phyloP scores from a whole-genome alignment of 495 filamentous ascomycete genomes.

The Cercophora sp. region DNA sequence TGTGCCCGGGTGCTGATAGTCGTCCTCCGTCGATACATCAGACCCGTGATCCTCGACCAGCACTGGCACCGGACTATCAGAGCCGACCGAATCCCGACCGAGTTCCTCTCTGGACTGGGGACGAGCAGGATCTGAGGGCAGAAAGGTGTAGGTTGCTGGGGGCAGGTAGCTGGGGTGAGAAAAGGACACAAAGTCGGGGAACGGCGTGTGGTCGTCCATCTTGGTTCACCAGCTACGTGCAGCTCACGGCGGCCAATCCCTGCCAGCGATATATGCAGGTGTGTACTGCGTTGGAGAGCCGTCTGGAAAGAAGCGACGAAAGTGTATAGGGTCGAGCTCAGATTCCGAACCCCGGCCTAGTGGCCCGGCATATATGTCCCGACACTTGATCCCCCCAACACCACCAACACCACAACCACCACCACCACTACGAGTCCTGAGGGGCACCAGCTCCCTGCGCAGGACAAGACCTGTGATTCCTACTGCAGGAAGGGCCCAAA shows the following conservation, averaged over 20 bases:
- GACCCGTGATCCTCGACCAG: slow-evolving; percentile 30
- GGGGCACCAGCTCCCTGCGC: neutral
- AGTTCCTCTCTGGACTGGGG: neutral
- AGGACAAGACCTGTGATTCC: neutral
- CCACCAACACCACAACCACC: no score
- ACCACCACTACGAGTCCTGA: no score
- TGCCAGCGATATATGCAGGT: neutral
- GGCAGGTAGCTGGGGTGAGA: neutral
- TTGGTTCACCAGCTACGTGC: neutral
- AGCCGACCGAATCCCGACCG: slow-evolving; percentile 21
- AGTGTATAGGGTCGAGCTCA: neutral
- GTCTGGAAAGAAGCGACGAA: neutral
- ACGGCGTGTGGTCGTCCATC: slow-evolving; percentile 8
- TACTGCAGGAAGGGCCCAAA: slow-evolving; percentile 1
- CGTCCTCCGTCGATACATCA: slow-evolving; percentile 28
- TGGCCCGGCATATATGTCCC: slow-evolving; percentile 11
- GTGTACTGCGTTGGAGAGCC: neutral
- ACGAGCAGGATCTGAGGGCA: slow-evolving; percentile 1
- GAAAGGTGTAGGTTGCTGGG: slow-evolving; percentile 20
- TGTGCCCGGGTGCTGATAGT: slow-evolving; percentile 20
- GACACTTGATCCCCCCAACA: neutral
- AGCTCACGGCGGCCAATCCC: neutral
- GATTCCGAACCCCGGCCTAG: neutral
- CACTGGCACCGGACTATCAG: slow-evolving; percentile 22
- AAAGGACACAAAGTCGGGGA: slow-evolving; percentile 2